A percentile compares a stretch with the other conserved stretches of the same genome.
Conservation (phyloP, 495 filamentous ascomycete genomes). For the Rusavskia elegans region DNA sequence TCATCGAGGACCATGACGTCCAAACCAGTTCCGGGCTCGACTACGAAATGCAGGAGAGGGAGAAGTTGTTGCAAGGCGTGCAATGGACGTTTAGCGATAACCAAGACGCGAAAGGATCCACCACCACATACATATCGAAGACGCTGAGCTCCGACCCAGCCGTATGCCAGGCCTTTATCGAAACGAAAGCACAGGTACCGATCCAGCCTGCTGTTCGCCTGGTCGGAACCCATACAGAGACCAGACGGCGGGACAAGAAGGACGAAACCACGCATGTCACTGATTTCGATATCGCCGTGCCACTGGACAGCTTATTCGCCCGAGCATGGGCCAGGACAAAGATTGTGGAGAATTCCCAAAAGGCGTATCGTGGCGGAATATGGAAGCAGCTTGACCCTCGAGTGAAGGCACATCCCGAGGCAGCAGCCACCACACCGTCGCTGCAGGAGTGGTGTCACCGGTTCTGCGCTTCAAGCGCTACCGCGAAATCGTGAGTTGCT, state of each 20-base stretch:
- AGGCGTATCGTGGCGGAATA: neutral
- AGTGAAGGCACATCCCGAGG: neutral
- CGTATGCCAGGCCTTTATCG: neutral
- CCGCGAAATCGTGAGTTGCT: neutral
- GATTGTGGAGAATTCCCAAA: neutral
- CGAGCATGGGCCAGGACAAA: neutral
- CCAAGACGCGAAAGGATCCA: neutral
- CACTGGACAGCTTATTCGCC: neutral
- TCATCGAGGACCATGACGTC: no score
- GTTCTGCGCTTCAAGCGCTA: neutral
- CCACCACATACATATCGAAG: neutral
- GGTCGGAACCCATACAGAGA: neutral
- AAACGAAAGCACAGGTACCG: neutral
- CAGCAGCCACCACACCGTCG: neutral
- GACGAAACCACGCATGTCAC: neutral
- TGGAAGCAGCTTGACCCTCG: neutral
- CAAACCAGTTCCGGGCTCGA: no score
- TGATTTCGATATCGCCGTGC: neutral
- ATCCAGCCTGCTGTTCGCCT: neutral
- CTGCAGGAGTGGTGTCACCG: conserved; percentile 1
- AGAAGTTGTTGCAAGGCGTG: no score
- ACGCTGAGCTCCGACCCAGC: neutral
- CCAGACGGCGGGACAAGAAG: neutral
- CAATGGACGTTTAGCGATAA: neutral
- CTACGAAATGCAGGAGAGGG: no score